A percentile compares a stretch with the other conserved stretches of the same genome.
These are phyloP conservation scores for Halenospora varia DNA, from an alignment of 495 filamentous ascomycete species.

Conservation along the genomic window DNA sequence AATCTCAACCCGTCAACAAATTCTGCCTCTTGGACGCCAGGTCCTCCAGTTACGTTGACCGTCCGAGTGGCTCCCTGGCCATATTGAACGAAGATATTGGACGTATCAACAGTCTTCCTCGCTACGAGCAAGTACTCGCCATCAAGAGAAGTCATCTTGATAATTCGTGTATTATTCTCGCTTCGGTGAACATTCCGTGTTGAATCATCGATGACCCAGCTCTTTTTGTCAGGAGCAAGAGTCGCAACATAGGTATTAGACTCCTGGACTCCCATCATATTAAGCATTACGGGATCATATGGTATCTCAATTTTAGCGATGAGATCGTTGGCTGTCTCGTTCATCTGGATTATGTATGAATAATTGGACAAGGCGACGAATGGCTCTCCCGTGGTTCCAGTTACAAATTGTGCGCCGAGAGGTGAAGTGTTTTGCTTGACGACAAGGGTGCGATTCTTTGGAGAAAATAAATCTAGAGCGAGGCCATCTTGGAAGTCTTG, in stretches of 20 bases:
- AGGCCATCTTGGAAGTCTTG: slow-evolving; percentile 21
- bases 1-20: slow-evolving; percentile 22
- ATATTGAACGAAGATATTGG: slow-evolving; percentile 17
- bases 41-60: slow-evolving; percentile 17
- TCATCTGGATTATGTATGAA: slow-evolving; percentile 19
- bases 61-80: slow-evolving; percentile 20
- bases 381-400: slow-evolving; percentile 15
- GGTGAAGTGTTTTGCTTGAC: slow-evolving; percentile 20
- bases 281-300: slow-evolving; percentile 11
- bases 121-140: slow-evolving; percentile 15
- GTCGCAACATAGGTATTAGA: slow-evolving; percentile 17
- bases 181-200: slow-evolving; percentile 19
- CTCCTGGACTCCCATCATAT: slow-evolving; percentile 13
- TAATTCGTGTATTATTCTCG: slow-evolving; percentile 21
- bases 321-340: slow-evolving; percentile 18
- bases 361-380: slow-evolving; percentile 16
- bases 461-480: slow-evolving; percentile 17
- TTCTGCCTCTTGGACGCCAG: slow-evolving; percentile 14
- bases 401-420: slow-evolving; percentile 15
- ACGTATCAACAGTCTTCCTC: slow-evolving; percentile 9
- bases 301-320: slow-evolving; percentile 23
- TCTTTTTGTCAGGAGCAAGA: slow-evolving; percentile 13
- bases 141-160: slow-evolving; percentile 20
- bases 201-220: slow-evolving; percentile 13
- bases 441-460: slow-evolving; percentile 16